Conservation (phyloP, 2,329 filamentous ascomycete genomes). For the Calonectria naviculata region DNA sequence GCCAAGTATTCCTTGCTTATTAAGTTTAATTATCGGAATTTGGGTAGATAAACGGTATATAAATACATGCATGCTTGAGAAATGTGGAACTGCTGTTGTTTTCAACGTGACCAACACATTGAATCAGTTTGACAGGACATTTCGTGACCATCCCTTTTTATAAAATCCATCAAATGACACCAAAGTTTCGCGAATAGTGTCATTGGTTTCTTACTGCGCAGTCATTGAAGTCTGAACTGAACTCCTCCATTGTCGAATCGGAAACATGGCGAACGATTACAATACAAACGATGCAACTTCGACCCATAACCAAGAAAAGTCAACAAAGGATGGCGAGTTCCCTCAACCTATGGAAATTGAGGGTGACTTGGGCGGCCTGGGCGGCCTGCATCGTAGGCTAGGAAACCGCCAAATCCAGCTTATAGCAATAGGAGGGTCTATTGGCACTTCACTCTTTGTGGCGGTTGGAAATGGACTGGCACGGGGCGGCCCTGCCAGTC, state of each 20-base stretch:
- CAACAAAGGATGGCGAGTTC: not conserved
- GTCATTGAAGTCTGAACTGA: too few species aligned
- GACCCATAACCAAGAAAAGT: not conserved
- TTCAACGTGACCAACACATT: too few species aligned
- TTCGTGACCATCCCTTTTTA: too few species aligned
- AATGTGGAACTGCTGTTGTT: too few species aligned
- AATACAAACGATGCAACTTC: not conserved
- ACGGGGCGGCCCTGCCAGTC: not conserved
- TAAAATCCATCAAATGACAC: too few species aligned
- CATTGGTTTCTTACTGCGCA: too few species aligned
- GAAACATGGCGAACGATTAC: not conserved
- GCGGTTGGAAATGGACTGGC: not conserved
- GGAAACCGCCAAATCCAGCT: not conserved
- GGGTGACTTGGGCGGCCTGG: not conserved
- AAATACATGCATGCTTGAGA: too few species aligned
- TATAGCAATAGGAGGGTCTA: not conserved
- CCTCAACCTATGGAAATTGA: not conserved
- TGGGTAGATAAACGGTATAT: too few species aligned
- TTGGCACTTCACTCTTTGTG: not conserved
- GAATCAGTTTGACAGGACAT: too few species aligned
- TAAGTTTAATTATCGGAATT: too few species aligned
- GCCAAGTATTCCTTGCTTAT: not conserved
- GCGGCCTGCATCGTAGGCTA: not conserved
- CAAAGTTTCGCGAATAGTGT: too few species aligned
- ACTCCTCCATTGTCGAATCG: not conserved